phyloP scores from a whole-genome alignment of 176 grass and related monocot species.

The Triticum dicoccoides region DNA sequence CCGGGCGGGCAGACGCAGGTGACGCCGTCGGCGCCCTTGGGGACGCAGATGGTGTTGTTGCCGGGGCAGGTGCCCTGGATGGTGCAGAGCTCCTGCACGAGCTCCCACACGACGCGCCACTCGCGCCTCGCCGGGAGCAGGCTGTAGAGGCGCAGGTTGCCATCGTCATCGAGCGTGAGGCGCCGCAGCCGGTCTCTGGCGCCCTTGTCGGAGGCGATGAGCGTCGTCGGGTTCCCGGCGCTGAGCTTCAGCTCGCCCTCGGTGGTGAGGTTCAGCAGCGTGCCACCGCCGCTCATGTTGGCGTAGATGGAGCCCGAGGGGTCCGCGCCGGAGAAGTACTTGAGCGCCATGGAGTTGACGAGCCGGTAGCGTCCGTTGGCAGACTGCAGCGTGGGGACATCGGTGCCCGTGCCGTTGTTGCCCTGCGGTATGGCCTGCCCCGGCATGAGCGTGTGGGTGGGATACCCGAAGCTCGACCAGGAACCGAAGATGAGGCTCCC shows the following conservation, averaged over 20 bases:
- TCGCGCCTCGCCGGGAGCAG: not conserved
- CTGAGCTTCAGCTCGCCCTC: slow-evolving; percentile 27
- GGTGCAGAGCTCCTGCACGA: slow-evolving; percentile 69
- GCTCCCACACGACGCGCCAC: slow-evolving; percentile 64
- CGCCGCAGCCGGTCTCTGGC: slow-evolving; percentile 23
- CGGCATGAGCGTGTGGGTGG: slow-evolving; percentile 64
- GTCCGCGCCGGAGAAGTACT: not conserved
- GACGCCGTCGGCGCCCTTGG: slow-evolving; percentile 25
- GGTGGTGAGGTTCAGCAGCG: slow-evolving; percentile 30
- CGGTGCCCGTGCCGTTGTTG: not conserved
- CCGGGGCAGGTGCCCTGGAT: slow-evolving; percentile 56
- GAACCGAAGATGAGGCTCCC: slow-evolving; percentile 36
- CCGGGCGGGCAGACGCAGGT: slow-evolving; percentile 80
- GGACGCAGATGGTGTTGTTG: slow-evolving; percentile 59
- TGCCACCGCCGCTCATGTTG: not conserved
- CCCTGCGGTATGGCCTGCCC: slow-evolving; percentile 22
- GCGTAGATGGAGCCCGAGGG: not conserved
- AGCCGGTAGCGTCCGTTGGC: slow-evolving; percentile 27
- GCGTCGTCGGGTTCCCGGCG: accelerated
- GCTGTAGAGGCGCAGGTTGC: slow-evolving; percentile 84
- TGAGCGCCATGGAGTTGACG: slow-evolving; percentile 13
- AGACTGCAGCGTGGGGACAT: slow-evolving; percentile 25
- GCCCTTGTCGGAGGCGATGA: slow-evolving; percentile 51
- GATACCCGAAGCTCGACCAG: slow-evolving; percentile 43
- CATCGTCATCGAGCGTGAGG: slow-evolving; percentile 68